These are phyloP conservation scores for Fusarium sulawesiense DNA, from an alignment of 2,329 filamentous ascomycete species.

Conservation along the genomic window DNA sequence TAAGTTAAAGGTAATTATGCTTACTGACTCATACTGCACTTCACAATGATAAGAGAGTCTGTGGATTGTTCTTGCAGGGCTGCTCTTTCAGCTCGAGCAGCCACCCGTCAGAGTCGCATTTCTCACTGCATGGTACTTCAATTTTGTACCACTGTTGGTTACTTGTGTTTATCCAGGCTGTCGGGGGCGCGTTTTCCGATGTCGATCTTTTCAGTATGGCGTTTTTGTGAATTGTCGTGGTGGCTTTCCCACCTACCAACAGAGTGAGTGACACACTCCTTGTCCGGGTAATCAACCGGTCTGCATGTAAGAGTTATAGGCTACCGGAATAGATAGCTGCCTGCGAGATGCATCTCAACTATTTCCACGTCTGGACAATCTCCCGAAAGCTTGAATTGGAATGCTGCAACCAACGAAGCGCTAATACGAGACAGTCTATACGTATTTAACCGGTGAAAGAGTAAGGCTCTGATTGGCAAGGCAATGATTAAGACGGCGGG, in stretches of 20 bases:
- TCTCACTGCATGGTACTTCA: background rate
- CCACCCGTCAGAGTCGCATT: constrained; percentile 19
- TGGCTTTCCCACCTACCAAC: background rate
- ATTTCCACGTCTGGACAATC: constrained; percentile 28
- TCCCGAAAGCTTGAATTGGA: constrained; percentile 19
- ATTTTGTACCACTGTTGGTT: background rate
- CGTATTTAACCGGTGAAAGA: constrained; percentile 23
- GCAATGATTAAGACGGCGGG: background rate
- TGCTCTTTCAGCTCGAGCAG: constrained; percentile 10
- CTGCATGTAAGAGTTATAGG: background rate
- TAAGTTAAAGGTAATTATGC: constrained; percentile 9
- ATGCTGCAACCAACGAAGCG: constrained; percentile 4
- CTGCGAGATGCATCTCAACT: background rate
- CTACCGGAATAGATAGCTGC: background rate
- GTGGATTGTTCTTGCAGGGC: background rate
- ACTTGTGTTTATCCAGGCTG: background rate
- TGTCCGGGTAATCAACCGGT: background rate
- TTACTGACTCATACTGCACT: background rate
- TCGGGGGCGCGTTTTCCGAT: constrained; percentile 20
- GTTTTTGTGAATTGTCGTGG: constrained; percentile 6
- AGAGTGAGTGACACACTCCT: background rate
- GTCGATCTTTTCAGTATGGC: constrained; percentile 3
- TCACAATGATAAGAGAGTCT: background rate
- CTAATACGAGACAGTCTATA: constrained; percentile 1
- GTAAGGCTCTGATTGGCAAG: background rate